Base-by-base conservation (phyloP, 2,329 filamentous ascomycete genomes). In the Proliferodiscus dingleyae region DNA sequence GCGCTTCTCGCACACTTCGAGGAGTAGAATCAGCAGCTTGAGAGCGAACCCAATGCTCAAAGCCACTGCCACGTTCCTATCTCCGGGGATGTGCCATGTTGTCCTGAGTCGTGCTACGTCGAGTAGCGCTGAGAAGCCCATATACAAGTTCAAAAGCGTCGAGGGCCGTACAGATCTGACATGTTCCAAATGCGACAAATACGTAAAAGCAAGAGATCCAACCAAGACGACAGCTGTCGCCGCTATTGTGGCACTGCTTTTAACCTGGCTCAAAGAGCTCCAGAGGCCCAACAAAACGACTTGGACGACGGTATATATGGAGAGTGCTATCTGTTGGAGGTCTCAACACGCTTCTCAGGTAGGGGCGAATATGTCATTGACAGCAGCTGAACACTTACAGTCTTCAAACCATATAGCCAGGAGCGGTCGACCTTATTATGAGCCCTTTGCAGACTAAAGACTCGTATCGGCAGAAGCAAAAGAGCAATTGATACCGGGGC, bases 211-310 rank as follows among this genome's bases (percentile, higher is more conserved):
- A 21, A 33, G 10, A 24, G 16, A 29, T 9, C 6, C 37, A n/a
- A 36, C 28, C 9, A 36, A n/a, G 15, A 37, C 9, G 7, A 45
- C 11, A 28, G 11, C 34, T 8, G 13, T 21, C 9, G 36, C 18
- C 2, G 26, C 26, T 61, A 73, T 3, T 7, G 37, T 24, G 5
- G 22, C 29, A 5, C 18, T 37, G 9, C 16, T 42, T 19, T 16
- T n/a, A 18, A 21, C 8, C 30, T 2, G 6, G 10, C 13, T 33
- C 24, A n/a, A 15, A 16, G 15, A 19, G 26, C 24, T 18, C 24
- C 15, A 22, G n/a, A 41, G 16, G 16, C 6, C 24, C 10, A 24
- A 21, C 6, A 41, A 21, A 16, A 18, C 15, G n/a, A 18, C 22
- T 10, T 33, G 39, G 24, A 41, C 16, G 21, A 41, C 9, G 16